phyloP scores from a whole-genome alignment of 2,329 filamentous ascomycete genomes.

The Chaetomium sp. region DNA sequence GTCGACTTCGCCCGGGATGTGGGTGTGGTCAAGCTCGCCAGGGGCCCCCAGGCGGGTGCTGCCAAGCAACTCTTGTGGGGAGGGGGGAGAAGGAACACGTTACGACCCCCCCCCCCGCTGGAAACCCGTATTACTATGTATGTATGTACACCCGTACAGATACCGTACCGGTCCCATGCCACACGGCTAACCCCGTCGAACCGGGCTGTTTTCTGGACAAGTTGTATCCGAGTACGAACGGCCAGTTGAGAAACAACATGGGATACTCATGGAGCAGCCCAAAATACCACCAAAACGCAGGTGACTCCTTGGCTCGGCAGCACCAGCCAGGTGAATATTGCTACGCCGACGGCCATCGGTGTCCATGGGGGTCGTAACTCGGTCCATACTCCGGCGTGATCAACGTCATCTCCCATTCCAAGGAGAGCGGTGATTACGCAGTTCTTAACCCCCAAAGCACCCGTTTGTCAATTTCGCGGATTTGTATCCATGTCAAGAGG shows the following conservation, averaged over 20 bases:
- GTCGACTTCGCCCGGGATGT: slow-evolving; percentile 11
- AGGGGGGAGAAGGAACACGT: background rate
- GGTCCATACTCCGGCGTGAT: background rate
- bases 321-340: background rate
- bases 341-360: background rate
- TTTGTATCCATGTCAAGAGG: background rate
- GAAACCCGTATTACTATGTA: background rate
- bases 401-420: background rate
- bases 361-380: background rate
- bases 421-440: background rate
- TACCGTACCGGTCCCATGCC: background rate
- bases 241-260: background rate
- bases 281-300: background rate
- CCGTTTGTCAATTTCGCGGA: background rate
- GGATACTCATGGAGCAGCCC: background rate
- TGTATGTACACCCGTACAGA: background rate
- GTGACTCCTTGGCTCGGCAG: background rate
- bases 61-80: slow-evolving; percentile 9
- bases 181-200: background rate
- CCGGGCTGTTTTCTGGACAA: slow-evolving; percentile 3
- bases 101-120: slow-evolving; percentile 8
- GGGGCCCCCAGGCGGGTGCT: background rate
- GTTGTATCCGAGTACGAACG: background rate
- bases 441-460: background rate
- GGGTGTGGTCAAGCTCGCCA: slow-evolving; percentile 1